Evolutionary conservation across 352 stramenopile genomes (phyloP).

Genomic region (Blastocystis sp.): DNA sequence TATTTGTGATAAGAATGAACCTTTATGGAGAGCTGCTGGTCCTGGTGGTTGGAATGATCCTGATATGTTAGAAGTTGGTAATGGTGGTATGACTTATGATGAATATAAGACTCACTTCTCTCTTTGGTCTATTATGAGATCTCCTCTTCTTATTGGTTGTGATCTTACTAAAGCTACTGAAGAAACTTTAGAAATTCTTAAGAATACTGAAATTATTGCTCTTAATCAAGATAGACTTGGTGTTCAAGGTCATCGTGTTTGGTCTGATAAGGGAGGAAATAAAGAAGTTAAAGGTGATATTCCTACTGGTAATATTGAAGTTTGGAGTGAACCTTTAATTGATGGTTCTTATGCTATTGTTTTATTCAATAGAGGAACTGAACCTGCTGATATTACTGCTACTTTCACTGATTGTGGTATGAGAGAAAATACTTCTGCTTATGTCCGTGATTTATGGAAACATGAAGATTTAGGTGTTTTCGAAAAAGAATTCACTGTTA

Average conservation of each 20-base stretch:
- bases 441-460: slow-evolving; percentile 41
- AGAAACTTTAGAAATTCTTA: slow-evolving; percentile 46
- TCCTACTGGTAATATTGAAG: slow-evolving; percentile 34
- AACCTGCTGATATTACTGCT: slow-evolving; percentile 6
- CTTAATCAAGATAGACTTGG: slow-evolving; percentile 49
- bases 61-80: slow-evolving; percentile 53
- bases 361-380: slow-evolving; percentile 39
- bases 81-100: slow-evolving; percentile 43
- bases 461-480: slow-evolving; percentile 36
- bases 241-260: slow-evolving; percentile 39
- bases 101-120: slow-evolving; percentile 50
- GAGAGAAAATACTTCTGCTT: neutral
- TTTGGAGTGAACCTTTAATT: slow-evolving; percentile 41
- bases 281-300: slow-evolving; percentile 39
- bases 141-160: slow-evolving; percentile 48
- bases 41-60: slow-evolving; percentile 51
- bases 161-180: slow-evolving; percentile 44
- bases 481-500: slow-evolving; percentile 2
- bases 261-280: slow-evolving; percentile 38
- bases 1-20: slow-evolving; percentile 39
- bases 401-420: slow-evolving; percentile 22
- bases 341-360: slow-evolving; percentile 37
- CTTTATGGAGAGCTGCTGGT: slow-evolving; percentile 42
- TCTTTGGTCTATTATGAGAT: slow-evolving; percentile 49
- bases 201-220: slow-evolving; percentile 46